phyloP scores from a whole-genome alignment of 2,329 filamentous ascomycete species.

The Diaporthe humulicola region DNA sequence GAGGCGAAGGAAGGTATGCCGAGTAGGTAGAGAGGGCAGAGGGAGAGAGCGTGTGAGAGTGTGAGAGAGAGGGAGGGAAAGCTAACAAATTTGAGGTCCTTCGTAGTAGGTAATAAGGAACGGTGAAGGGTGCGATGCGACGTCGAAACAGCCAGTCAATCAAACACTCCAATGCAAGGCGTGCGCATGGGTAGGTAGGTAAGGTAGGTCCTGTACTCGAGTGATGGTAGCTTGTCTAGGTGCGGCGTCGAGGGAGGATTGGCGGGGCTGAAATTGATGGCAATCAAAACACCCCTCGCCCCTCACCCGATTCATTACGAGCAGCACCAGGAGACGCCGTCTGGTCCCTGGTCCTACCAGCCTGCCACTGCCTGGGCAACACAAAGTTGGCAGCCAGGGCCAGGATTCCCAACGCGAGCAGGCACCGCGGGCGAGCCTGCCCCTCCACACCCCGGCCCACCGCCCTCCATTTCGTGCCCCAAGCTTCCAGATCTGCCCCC shows the following conservation, averaged over 20 bases:
- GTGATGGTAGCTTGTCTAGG: not conserved
- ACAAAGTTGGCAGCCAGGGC: constrained; percentile 27
- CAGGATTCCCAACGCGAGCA: constrained; percentile 21
- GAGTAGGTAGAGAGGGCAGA: not conserved
- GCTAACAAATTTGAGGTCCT: not conserved
- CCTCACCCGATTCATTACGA: constrained; percentile 33
- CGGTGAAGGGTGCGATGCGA: constrained; percentile 3
- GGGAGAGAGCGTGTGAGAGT: not conserved
- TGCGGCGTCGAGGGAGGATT: constrained; percentile 23
- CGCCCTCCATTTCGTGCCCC: constrained; percentile 3
- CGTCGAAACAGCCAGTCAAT: not conserved
- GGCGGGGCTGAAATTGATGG: constrained; percentile 35
- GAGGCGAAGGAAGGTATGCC: not conserved
- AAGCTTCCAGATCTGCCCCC: constrained; percentile 28
- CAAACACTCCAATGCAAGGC: not conserved
- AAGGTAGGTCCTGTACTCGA: too few relatives aligned
- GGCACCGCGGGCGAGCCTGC: not conserved
- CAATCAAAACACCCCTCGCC: constrained; percentile 35
- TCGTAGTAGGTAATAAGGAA: constrained; percentile 12
- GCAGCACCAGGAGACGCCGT: not conserved
- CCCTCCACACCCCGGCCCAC: constrained; percentile 23
- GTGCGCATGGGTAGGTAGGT: not conserved
- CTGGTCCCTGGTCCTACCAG: constrained; percentile 3
- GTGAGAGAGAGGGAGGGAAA: not conserved
- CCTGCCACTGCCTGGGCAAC: not conserved